These are phyloP conservation scores for Dovyalis caffra DNA, from an alignment of 345 rosid genomes.

Conservation along the genomic window DNA sequence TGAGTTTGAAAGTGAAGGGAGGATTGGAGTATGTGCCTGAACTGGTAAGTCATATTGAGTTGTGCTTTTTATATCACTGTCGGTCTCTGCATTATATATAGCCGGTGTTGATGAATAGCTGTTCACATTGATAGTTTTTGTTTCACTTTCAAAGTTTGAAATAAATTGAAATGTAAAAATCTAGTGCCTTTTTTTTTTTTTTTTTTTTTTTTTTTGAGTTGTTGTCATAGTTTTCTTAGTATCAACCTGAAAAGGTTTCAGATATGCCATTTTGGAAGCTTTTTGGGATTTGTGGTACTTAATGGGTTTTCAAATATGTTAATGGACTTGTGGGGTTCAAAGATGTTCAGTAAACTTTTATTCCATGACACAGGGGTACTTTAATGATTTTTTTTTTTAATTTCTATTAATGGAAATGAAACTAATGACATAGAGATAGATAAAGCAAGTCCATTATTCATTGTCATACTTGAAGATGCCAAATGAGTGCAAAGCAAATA, in stretches of 20 bases:
- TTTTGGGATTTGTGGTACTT: not conserved
- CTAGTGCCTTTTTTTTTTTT: not conserved
- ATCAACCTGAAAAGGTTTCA: not conserved
- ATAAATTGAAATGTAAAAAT: not conserved
- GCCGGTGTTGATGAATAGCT: not conserved
- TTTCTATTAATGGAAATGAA: not conserved
- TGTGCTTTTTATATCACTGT: not conserved
- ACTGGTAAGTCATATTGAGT: slow-evolving; percentile 14
- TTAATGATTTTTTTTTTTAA: not conserved
- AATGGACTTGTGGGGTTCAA: not conserved
- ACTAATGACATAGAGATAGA: not conserved
- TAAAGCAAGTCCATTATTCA: not conserved
- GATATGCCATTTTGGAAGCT: not conserved
- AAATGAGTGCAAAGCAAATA: not conserved
- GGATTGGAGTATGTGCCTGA: slow-evolving; percentile 32
- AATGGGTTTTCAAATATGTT: not conserved
- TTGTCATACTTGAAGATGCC: not conserved
- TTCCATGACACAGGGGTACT: not conserved
- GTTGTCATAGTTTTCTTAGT: not conserved
- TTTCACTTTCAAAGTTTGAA: not conserved
- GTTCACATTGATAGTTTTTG: not conserved
- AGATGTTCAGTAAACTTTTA: not conserved
- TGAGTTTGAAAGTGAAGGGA: slow-evolving; percentile 35
- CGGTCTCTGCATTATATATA: not conserved
- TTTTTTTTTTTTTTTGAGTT: not conserved